Base-by-base conservation (phyloP, 2,329 filamentous ascomycete genomes). In the Xylaria sp. region DNA sequence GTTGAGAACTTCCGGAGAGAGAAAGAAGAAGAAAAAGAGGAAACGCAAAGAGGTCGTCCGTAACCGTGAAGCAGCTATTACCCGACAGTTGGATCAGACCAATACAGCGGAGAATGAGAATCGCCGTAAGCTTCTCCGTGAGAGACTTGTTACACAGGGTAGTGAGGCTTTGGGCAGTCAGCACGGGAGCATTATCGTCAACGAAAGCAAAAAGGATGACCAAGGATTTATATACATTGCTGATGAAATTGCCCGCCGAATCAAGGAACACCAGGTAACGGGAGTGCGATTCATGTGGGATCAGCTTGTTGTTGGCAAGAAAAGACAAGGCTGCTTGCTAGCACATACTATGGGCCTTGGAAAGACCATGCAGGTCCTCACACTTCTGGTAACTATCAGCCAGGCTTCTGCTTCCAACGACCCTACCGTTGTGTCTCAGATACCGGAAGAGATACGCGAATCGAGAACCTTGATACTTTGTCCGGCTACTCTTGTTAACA, bases 331-430 rank as follows among this genome's bases (percentile, higher is more conserved):
- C 2, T 97, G 93, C 76, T 84, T 97, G 12, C 84, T 97, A 21
- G 92, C 94, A 5, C 94, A 97, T 78, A 93, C 92, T 0, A 97
- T 97, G 94, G 94, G 94, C 1, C 81, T 97, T 2, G 94, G 94
- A 17, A 98, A 97, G 81, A 97, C 94, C 0, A 93, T 97, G 90
- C 94, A 97, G 81, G 88, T 93, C 5, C 93, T 97, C 67, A 92
- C 93, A 0, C 82, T 97, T n/a, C 85, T 98, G 5, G 86, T 92
- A 17, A 90, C 92, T 0, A 87, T 97, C 69, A 84, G 89, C 4
- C 86, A 92, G 72, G 88, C 93, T 2, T 85, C 88, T 3, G 77
- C 78, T 21, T 94, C 92, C 0, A 34, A 78, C 0, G 86, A 94
- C 62, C 78, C 81, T 0, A 78, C 82, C 0, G 81, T 95, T 5